Evolutionary conservation across 768 basidiomycete species (phyloP), one percentile per base, ranked within the genome.

Genomic region (Russula abietina): DNA sequence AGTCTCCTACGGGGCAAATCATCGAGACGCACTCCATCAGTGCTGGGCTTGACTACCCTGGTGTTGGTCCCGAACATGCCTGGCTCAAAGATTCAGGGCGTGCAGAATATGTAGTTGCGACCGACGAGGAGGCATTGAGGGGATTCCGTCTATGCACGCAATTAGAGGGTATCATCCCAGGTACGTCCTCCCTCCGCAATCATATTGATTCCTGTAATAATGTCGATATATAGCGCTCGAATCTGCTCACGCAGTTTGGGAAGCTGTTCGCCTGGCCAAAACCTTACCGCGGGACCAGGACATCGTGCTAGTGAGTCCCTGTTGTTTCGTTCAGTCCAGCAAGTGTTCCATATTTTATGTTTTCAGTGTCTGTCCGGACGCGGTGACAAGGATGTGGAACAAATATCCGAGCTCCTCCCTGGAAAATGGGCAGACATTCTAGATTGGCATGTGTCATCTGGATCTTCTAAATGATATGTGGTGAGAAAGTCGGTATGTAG

Each of bases 351-450:
- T 12, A 49, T 7, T 4, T 60, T 19, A 22, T 19, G 55, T 38
- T 54, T 10, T 48, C 62, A 95, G 91, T 97, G 93, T 70, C 78
- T 98, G 56, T 95, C 92, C 58, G 96, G 96, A 55, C 85, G 96
- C 65, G 97, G 97, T 19, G 94, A 98, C 75, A 98, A 98, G 75
- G 96, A 99, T 71, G 97, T 99, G 4, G 90, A 96, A 68, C 90
- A 98, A 71, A 94, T 99, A 61, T 93, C 89, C n/a, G 78, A 95
- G 69, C 78, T 98, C 45, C 79, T 99, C 59, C 96, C 96, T 12
- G 82, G 82, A 60, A 91, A 96, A 75, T 98, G 95, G 96, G 93
- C 90, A 12, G 88, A 97, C 70, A 86, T 76, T 68, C 81, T 98
- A 39, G 90, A 95, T 79, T 98, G 96, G 96, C 92, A 95, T 69